phyloP scores from a whole-genome alignment of 805 yeast species.

The Schwanniomyces occidentalis region DNA sequence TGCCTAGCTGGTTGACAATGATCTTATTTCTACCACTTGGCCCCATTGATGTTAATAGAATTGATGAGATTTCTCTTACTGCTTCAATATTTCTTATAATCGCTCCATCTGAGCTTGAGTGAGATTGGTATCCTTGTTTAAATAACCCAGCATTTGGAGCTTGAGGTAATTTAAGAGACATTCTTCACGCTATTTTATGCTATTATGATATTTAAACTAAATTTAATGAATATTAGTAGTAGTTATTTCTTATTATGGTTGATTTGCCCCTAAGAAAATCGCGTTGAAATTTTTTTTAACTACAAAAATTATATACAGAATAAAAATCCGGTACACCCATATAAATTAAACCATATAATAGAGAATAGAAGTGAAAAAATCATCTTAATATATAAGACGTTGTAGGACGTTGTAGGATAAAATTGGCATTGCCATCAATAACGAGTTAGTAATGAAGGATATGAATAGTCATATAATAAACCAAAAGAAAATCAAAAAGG shows the following conservation, averaged over 20 bases:
- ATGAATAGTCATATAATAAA: too few relatives aligned
- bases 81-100: slow-evolving; percentile 91
- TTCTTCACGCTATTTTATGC: slow-evolving; percentile 20
- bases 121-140: slow-evolving; percentile 91
- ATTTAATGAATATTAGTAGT: too few relatives aligned
- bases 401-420: too few relatives aligned
- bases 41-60: slow-evolving; percentile 93
- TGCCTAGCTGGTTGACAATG: slow-evolving; percentile 84
- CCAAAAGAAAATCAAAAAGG: too few relatives aligned
- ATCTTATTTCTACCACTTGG: slow-evolving; percentile 98
- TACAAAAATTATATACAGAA: slow-evolving; percentile 3
- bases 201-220: not conserved
- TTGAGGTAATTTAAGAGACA: slow-evolving; percentile 89
- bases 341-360: too few relatives aligned
- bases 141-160: slow-evolving; percentile 93
- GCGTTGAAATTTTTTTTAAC: slow-evolving; percentile 5
- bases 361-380: too few relatives aligned
- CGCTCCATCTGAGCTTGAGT: slow-evolving; percentile 91
- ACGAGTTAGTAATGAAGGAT: too few relatives aligned
- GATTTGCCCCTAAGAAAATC: not conserved
- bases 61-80: slow-evolving; percentile 85
- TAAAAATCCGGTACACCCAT: too few relatives aligned
- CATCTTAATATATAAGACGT: too few relatives aligned
- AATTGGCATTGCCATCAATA: too few relatives aligned
- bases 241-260: too few relatives aligned